Conservation (phyloP, 2,329 filamentous ascomycete genomes). For the Cladosporium colombiae region DNA sequence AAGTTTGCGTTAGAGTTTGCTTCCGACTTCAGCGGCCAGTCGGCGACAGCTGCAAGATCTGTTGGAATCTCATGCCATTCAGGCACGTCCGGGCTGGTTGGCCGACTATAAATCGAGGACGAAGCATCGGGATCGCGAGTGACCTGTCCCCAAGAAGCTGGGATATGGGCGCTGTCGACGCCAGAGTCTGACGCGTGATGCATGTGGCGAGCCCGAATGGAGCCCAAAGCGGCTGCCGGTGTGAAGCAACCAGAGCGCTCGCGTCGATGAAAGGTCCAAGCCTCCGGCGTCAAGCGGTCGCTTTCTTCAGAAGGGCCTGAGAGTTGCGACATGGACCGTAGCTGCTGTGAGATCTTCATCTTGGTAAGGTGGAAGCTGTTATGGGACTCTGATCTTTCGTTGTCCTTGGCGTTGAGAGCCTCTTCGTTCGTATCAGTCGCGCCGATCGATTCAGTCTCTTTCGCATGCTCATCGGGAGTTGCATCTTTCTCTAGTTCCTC, state of each 20-base stretch:
- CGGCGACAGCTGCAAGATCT: conserved; percentile 16
- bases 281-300: conserved; percentile 16
- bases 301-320: conserved; percentile 30
- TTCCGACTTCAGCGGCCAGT: conserved; percentile 21
- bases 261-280: conserved; percentile 26
- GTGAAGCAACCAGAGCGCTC: conserved; percentile 20
- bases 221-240: conserved; percentile 25
- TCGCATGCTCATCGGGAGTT: neutral
- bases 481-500: neutral
- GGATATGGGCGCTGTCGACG: conserved; percentile 40
- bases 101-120: conserved; percentile 46
- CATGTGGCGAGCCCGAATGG: conserved; percentile 20
- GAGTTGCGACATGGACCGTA: conserved; percentile 45
- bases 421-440: neutral
- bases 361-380: conserved; percentile 42
- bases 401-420: neutral
- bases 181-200: conserved; percentile 29
- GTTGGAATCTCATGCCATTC: conserved; percentile 9
- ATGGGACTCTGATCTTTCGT: conserved; percentile 2
- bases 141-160: conserved; percentile 42
- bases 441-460: neutral
- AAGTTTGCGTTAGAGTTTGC: neutral
- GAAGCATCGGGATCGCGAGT: conserved; percentile 27
- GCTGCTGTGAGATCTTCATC: conserved; percentile 49
- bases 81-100: conserved; percentile 32